Evolutionary conservation across 2,329 filamentous ascomycete species (phyloP), one percentile per base, ranked within the genome.

Genomic region (Ceratocystis papillata): DNA sequence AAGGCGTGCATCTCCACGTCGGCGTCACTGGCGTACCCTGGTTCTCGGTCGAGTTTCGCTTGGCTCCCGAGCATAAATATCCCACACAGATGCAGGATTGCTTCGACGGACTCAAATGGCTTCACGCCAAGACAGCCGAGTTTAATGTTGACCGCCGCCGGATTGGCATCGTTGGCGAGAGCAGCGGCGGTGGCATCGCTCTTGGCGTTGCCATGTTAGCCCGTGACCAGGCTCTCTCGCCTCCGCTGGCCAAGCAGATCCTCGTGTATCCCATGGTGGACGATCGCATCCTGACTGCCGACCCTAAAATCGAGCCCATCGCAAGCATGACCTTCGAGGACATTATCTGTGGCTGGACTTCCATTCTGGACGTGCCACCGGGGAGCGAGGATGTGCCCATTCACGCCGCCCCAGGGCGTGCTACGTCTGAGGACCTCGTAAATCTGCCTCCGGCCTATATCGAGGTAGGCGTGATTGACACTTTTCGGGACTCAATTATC

Each of bases 21-120:
- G 1, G 73, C 75, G 63, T 76, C 79, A 65, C 73, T 3, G 73
- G 74, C 1, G 70, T 78, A 12, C 74, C 73, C 7, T 71, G 76
- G 48, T 72, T 76, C 55, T 71, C 71, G 1, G 72, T 78, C 37
- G 76, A 78, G 20, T 80, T 78, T 70, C 73, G 77, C 3, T 72
- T 78, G 2, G 75, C 77, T 3, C 78, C 78, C 0, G 78, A 79
- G 69, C 67, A 76, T 45, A 73, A 71, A 2, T 74, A 74, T 17
- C 76, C 77, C 0, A 70, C 70, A 0, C 74, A 72, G 0, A 69
- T 76, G 0, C 72, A 75, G 48, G 77, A 79, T 65, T 72, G 72
- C 62, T 76, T 75, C 68, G 72, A 72, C 1, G 73, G 67, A 0
- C 55, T 75, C 3, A 46, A 68, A 46, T 72, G 72, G 70, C 64